Percentiles rank a stretch among this genome's conserved stretches.
Conservation (phyloP, 2,329 filamentous ascomycete species). For the Rutstroemia sp. region DNA sequence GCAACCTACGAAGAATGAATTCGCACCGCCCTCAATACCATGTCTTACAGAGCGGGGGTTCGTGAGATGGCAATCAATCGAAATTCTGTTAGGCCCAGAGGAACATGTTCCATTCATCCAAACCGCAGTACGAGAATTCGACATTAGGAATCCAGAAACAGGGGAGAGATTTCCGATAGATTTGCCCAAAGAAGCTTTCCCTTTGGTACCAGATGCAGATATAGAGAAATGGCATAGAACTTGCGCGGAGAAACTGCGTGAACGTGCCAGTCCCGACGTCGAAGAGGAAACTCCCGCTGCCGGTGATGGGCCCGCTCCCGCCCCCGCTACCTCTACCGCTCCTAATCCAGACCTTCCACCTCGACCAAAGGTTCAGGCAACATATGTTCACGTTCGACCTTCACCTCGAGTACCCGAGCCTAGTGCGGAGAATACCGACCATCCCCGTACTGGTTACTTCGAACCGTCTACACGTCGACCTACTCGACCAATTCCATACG, state of each 20-base stretch:
- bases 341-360: slow-evolving; percentile 19
- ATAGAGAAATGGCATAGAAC: slow-evolving; percentile 81
- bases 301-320: too few species aligned
- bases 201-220: slow-evolving; percentile 63
- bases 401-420: background rate
- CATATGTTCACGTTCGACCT: slow-evolving; percentile 24
- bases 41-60: slow-evolving; percentile 79
- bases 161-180: slow-evolving; percentile 58
- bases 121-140: slow-evolving; percentile 69
- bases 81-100: slow-evolving; percentile 78
- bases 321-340: too few species aligned
- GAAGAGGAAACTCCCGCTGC: slow-evolving; percentile 23
- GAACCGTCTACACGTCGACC: slow-evolving; percentile 8
- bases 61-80: slow-evolving; percentile 88
- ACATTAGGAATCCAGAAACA: slow-evolving; percentile 66
- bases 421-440: background rate
- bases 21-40: slow-evolving; percentile 68
- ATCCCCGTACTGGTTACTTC: slow-evolving; percentile 4
- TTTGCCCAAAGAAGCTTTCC: slow-evolving; percentile 57
- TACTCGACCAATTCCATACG: slow-evolving; percentile 16
- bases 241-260: slow-evolving; percentile 63
- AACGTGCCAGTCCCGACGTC: slow-evolving; percentile 40
- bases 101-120: slow-evolving; percentile 82
- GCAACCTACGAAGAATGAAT: slow-evolving; percentile 64
- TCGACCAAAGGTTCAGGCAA: slow-evolving; percentile 23